Evolutionary conservation across 805 yeast genomes (phyloP), one percentile per base, ranked within the genome.

Genomic region (Huiozyma naganishii): DNA sequence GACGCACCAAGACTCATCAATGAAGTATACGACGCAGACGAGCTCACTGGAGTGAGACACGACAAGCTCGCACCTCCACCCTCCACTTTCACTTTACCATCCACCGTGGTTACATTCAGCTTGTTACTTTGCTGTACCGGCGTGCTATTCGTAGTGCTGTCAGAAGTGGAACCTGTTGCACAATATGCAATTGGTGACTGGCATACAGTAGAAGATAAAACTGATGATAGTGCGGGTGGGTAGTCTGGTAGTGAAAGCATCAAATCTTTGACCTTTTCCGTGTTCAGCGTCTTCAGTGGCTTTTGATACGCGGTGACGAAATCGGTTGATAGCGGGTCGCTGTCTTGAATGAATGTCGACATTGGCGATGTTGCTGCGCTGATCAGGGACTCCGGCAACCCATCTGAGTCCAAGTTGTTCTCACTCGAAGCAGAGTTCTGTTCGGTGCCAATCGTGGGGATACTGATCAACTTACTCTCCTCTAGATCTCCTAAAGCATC

Each of bases 171-270:
- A n/a, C n/a, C 4, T 10, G 34, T 32, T 10, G 10, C n/a, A 10
- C n/a, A 10, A n/a, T 32, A 32, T 3, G 34, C n/a, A n/a, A 32
- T 32, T 10, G 34, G 34, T 32, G 34, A 10, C 10, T 10, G n/a
- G 10, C 4, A 10, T 17, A 17, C 23, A 10, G 34, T n/a, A 32
- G 34, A 10, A n/a, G n/a, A 2, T n/a, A 32, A 10, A 10, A n/a
- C n/a, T n/a, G 28, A 7, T 37, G 32, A 10, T 39, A 29, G 5
- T 3, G 33, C 17, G 3, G 41, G 8, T 7, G 42, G 42, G 37
- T 33, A n/a, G 12, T 40, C 42, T 27, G 42, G 42, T 32, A 40
- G 23, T 17, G 35, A 11, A 5, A 28, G 27, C 42, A 40, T 40
- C 27, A 40, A 23, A 7, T n/a, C 7, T 40, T 40, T 40, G n/a